Evolutionary conservation across 2,329 filamentous ascomycete genomes (phyloP).

Genomic region (Hymenoscyphus fraxineus): DNA sequence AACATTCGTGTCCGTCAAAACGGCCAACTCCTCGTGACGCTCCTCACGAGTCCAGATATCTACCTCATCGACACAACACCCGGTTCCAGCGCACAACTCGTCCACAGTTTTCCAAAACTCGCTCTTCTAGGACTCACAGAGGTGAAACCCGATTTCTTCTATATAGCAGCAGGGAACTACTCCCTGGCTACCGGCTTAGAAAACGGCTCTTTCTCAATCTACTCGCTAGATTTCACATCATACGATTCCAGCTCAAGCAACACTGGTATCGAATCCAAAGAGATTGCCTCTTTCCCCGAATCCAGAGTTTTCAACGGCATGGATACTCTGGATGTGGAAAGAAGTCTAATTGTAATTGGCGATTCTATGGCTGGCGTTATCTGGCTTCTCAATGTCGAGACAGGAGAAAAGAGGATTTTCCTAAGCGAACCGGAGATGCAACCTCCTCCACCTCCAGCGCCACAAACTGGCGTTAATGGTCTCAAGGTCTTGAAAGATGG

Average conservation of each 20-base stretch:
- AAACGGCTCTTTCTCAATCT: conserved; percentile 21
- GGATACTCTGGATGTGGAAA: conserved; percentile 16
- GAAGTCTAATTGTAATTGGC: conserved; percentile 24
- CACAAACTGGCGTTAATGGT: conserved; percentile 17
- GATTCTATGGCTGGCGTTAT: conserved; percentile 30
- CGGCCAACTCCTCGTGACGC: conserved; percentile 18
- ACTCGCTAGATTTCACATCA: conserved; percentile 15
- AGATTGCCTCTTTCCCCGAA: conserved; percentile 21
- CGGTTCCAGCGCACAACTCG: conserved; percentile 10
- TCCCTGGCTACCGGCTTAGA: conserved; percentile 11
- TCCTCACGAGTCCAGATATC: conserved; percentile 14
- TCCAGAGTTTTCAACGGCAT: conserved; percentile 29
- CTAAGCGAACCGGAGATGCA: conserved; percentile 26
- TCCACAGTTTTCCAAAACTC: conserved; percentile 19
- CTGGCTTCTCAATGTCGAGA: conserved; percentile 29
- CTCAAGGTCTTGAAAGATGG: conserved; percentile 11
- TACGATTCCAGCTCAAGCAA: conserved; percentile 1
- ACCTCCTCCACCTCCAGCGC: background rate
- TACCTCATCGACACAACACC: conserved; percentile 16
- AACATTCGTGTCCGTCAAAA: conserved; percentile 21
- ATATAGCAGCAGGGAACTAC: conserved; percentile 28
- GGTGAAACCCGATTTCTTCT: conserved; percentile 28
- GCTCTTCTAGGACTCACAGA: conserved; percentile 39
- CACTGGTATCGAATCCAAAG: conserved; percentile 8
- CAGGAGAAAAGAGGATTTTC: conserved; percentile 19